Percentiles rank a stretch among this genome's conserved stretches.
phyloP scores from a whole-genome alignment of 129 eudicot species.

The Artemisia annua region DNA sequence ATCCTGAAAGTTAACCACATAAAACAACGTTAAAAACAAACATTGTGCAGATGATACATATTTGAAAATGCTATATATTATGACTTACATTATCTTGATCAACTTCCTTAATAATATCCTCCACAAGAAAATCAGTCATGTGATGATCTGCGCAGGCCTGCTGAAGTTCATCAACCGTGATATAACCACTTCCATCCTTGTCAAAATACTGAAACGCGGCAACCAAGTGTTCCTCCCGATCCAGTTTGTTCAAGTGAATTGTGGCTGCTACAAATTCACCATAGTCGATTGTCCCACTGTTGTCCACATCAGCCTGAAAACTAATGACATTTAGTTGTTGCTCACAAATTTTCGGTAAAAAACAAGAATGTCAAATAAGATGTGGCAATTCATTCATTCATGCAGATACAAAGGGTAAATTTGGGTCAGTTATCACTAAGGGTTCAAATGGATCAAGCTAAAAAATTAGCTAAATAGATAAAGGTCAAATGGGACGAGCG shows the following conservation, averaged over 20 bases:
- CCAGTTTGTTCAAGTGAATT: conserved; percentile 81
- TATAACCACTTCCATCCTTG: conserved; percentile 89
- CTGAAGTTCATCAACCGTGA: conserved; percentile 88
- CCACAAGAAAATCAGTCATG: conserved; percentile 63
- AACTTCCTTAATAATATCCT: conserved; percentile 81
- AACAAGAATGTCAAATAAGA: conserved; percentile 1
- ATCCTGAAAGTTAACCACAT: conserved; percentile 31
- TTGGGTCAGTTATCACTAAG: no score
- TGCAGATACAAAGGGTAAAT: no score
- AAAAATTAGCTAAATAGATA: no score
- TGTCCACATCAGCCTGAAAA: conserved; percentile 85
- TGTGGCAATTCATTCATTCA: no score
- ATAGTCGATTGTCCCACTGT: conserved; percentile 85
- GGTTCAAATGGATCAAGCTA: no score
- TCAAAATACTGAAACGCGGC: conserved; percentile 86
- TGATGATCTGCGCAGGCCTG: conserved; percentile 79
- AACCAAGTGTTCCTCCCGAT: conserved; percentile 83
- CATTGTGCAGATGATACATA: neutral
- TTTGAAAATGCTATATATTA: neutral
- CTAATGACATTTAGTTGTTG: neutral
- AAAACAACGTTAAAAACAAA: conserved; percentile 10
- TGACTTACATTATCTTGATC: conserved; percentile 87
- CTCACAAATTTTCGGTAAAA: neutral
- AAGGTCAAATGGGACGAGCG: no score
- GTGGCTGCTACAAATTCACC: conserved; percentile 90